Conservation (phyloP, 1,139 yeast species). For the Candida neerlandica region DNA sequence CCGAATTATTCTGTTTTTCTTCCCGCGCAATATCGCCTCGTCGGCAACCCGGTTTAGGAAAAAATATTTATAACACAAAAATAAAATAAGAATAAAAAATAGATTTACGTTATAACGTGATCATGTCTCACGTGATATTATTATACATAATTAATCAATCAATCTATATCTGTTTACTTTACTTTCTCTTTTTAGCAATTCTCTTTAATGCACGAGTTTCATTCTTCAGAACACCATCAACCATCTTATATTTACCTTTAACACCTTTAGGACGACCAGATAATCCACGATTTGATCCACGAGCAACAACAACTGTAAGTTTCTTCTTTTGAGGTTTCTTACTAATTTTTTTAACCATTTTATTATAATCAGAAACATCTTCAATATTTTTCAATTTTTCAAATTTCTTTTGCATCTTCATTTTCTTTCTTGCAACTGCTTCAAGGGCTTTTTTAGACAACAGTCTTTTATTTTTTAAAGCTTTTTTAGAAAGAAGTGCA, state of each 20-base stretch:
- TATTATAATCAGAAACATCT: conserved; percentile 83
- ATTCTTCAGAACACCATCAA: conserved; percentile 96
- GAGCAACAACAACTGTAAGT: conserved; percentile 89
- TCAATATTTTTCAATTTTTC: conserved; percentile 85
- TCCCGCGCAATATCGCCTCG: too few relatives aligned
- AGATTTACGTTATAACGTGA: too few relatives aligned
- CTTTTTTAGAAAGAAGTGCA: conserved; percentile 1
- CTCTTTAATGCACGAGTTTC: conserved; percentile 93
- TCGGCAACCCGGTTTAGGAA: background rate
- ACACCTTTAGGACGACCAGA: conserved; percentile 97
- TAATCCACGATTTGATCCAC: conserved; percentile 80
- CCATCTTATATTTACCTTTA: conserved; percentile 98
- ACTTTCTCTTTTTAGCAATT: conserved; percentile 71
- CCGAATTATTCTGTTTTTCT: too few relatives aligned
- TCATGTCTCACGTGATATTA: too few relatives aligned
- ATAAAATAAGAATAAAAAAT: too few relatives aligned
- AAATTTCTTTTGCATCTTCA: conserved; percentile 86
- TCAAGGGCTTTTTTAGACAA: conserved; percentile 86
- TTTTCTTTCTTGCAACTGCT: conserved; percentile 95
- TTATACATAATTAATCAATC: too few relatives aligned
- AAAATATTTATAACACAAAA: too few relatives aligned
- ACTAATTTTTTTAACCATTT: conserved; percentile 79
- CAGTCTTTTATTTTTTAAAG: conserved; percentile 1
- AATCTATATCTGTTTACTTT: too few relatives aligned
- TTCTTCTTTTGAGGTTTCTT: conserved; percentile 77